phyloP scores from a whole-genome alignment of 2,329 filamentous ascomycete genomes.

The Stachybotrys chlorohalonatus region DNA sequence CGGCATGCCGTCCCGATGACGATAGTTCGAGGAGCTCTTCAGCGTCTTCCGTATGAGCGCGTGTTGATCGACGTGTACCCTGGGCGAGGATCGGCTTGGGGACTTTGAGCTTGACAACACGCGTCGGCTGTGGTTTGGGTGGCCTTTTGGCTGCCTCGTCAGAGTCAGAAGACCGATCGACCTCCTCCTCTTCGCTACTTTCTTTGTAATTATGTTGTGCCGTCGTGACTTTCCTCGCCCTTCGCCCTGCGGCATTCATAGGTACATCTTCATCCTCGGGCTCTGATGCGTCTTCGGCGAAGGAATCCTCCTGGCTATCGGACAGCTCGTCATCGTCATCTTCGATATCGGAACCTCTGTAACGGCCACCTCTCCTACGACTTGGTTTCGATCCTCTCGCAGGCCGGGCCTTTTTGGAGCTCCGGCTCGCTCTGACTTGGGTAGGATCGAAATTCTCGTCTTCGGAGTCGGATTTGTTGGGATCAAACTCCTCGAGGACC shows the following conservation, averaged over 20 bases:
- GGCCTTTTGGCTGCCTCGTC: constrained; percentile 17
- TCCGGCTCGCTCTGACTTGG: constrained; percentile 32
- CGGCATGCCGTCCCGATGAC: constrained; percentile 50
- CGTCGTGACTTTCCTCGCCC: constrained; percentile 37
- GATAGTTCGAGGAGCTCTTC: constrained; percentile 50
- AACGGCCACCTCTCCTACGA: constrained; percentile 31
- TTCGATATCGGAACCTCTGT: constrained; percentile 53
- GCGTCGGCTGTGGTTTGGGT: constrained; percentile 18
- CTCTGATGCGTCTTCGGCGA: constrained; percentile 29
- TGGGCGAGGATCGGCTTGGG: constrained; percentile 16
- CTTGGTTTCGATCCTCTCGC: constrained; percentile 22
- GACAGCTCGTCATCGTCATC: constrained; percentile 49
- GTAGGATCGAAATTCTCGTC: constrained; percentile 57
- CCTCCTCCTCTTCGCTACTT: constrained; percentile 31
- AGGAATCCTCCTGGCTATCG: constrained; percentile 43
- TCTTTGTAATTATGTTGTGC: constrained; percentile 39
- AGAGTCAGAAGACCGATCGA: constrained; percentile 17
- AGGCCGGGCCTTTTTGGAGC: constrained; percentile 31
- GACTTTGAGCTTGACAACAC: constrained; percentile 37
- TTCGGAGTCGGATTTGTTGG: constrained; percentile 56
- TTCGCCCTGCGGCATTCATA: constrained; percentile 37
- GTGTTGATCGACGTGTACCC: constrained; percentile 36
- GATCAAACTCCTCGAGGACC: constrained; percentile 51
- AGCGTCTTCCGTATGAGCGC: constrained; percentile 44
- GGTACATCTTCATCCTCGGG: constrained; percentile 33